Evolutionary conservation across 495 filamentous ascomycete genomes (phyloP).

Genomic region (Extremus antarcticus): DNA sequence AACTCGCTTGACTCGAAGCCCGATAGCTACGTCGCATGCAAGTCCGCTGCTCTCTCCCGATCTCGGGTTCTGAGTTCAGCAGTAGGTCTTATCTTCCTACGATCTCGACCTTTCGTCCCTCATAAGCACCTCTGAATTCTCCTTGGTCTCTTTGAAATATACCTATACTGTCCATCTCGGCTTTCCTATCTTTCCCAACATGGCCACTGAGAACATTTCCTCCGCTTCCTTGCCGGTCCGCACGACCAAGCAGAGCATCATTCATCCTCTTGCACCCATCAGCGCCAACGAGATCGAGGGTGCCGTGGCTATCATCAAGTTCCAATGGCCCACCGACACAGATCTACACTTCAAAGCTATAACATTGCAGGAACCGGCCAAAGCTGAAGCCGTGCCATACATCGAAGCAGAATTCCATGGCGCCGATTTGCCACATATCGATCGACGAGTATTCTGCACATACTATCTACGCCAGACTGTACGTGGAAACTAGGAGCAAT

Average conservation of each 20-base stretch:
- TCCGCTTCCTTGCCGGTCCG: constrained; percentile 7
- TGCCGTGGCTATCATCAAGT: constrained; percentile 34
- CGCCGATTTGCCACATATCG: constrained; percentile 32
- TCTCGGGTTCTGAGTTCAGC: no score
- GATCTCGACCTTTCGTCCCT: no score
- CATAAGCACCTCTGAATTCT: no score
- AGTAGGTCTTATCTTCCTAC: no score
- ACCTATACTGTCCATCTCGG: no score
- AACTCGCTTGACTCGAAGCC: no score
- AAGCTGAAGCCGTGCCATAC: constrained; percentile 46
- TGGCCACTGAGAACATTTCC: constrained; percentile 3
- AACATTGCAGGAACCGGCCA: constrained; percentile 55
- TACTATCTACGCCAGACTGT: constrained; percentile 58
- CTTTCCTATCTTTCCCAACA: no score
- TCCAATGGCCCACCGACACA: constrained; percentile 39
- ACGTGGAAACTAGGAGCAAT: constrained; percentile 14
- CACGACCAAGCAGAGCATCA: constrained; percentile 5
- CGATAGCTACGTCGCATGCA: no score
- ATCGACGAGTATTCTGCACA: constrained; percentile 44
- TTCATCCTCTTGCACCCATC: constrained; percentile 52
- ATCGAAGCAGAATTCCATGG: constrained; percentile 35
- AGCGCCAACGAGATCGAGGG: constrained; percentile 44
- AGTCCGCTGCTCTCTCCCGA: no score
- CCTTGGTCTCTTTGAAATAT: no score
- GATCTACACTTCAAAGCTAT: constrained; percentile 55